phyloP scores from a whole-genome alignment of 352 stramenopile species.

The Pythium sukuiense region DNA sequence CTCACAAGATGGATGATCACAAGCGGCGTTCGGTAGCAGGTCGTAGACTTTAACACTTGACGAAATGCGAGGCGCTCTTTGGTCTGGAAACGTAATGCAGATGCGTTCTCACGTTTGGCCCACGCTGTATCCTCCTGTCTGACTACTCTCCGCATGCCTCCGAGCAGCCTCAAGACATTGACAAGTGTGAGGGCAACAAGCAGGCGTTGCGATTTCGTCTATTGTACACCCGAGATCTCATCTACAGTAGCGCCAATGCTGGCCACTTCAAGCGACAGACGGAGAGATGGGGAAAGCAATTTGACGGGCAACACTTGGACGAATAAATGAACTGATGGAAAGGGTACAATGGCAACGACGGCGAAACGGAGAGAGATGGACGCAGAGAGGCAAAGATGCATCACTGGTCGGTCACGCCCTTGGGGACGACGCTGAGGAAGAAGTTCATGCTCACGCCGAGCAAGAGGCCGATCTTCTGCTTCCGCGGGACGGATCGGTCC shows the following conservation, averaged over 20 bases:
- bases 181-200: neutral
- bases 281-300: neutral
- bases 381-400: neutral
- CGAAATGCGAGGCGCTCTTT: conserved; percentile 3
- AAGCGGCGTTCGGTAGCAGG: conserved; percentile 1
- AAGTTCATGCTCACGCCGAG: conserved; percentile 90
- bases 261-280: neutral
- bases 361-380: conserved; percentile 1
- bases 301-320: neutral
- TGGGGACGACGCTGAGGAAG: conserved; percentile 86
- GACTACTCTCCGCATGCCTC: neutral
- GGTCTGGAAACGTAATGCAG: conserved; percentile 4
- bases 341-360: conserved; percentile 2
- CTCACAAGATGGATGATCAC: conserved; percentile 8
- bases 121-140: too few relatives aligned
- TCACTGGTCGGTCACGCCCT: conserved; percentile 65
- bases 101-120: neutral
- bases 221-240: neutral
- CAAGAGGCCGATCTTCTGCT: conserved; percentile 84
- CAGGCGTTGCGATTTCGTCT: neutral
- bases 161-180: neutral
- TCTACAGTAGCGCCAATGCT: neutral
- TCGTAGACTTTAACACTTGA: neutral
- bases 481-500: conserved; percentile 81
- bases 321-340: conserved; percentile 7